phyloP scores from a whole-genome alignment of 2,329 filamentous ascomycete genomes.

The Fusarium paranaense region DNA sequence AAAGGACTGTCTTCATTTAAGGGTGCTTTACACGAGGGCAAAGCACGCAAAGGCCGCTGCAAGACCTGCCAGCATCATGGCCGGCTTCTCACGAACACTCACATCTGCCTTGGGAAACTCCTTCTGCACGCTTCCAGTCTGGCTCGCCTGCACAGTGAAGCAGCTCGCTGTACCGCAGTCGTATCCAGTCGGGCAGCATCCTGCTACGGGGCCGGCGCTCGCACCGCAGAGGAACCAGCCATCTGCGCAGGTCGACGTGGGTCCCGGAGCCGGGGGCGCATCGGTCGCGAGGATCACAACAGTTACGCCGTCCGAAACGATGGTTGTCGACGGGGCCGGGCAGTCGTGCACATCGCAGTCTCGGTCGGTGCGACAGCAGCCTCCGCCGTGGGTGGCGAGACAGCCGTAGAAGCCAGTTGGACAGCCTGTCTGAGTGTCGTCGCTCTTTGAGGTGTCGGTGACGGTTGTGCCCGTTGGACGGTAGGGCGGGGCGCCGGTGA shows the following conservation, averaged over 20 bases:
- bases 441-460: constrained; percentile 46
- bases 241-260: constrained; percentile 70
- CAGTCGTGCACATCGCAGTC: constrained; percentile 87
- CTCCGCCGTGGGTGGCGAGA: constrained; percentile 82
- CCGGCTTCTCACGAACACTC: constrained; percentile 8
- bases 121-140: constrained; percentile 69
- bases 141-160: constrained; percentile 64
- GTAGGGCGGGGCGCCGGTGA: constrained; percentile 58
- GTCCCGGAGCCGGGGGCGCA: constrained; percentile 55
- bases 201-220: constrained; percentile 71
- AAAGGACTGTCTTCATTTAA: background rate
- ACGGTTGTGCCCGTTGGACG: constrained; percentile 56
- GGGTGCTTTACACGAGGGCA: constrained; percentile 7
- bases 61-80: constrained; percentile 17
- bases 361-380: constrained; percentile 88
- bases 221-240: constrained; percentile 82
- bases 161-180: constrained; percentile 79
- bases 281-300: constrained; percentile 72
- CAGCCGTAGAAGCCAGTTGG: constrained; percentile 95
- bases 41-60: constrained; percentile 9
- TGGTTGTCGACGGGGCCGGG: constrained; percentile 71
- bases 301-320: constrained; percentile 76
- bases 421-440: constrained; percentile 64
- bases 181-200: constrained; percentile 87
- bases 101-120: constrained; percentile 53